Evolutionary conservation across 352 stramenopile genomes (phyloP).

Genomic region (Pythium aristosporum): DNA sequence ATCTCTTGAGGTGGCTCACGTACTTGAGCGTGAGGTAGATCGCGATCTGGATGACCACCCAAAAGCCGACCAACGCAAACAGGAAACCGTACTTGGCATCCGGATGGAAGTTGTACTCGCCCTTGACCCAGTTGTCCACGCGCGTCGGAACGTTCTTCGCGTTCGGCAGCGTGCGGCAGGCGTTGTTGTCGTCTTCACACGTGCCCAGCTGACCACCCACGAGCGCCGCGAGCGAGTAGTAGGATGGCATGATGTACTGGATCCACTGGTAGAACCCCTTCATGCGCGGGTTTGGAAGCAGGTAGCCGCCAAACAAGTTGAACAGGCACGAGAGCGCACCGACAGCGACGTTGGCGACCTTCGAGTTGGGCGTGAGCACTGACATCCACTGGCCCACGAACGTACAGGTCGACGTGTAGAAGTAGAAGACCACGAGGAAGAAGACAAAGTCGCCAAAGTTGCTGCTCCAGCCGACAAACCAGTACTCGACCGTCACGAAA

Average conservation of each 20-base stretch:
- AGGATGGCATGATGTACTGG: constrained; percentile 57
- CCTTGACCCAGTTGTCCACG: constrained; percentile 36
- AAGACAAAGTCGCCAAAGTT: constrained; percentile 65
- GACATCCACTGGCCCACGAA: constrained; percentile 78
- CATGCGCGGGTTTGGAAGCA: constrained; percentile 55
- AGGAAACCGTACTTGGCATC: constrained; percentile 50
- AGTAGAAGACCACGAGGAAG: constrained; percentile 37
- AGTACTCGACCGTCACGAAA: constrained; percentile 67
- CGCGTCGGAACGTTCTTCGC: constrained; percentile 13
- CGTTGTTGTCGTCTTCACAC: constrained; percentile 30
- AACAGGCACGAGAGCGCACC: constrained; percentile 65
- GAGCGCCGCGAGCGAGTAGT: constrained; percentile 48
- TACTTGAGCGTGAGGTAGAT: constrained; percentile 72
- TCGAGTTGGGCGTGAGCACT: constrained; percentile 64
- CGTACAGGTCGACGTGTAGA: constrained; percentile 64
- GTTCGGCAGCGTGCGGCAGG: constrained; percentile 21
- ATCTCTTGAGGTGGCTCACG: constrained; percentile 72
- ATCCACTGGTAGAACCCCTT: constrained; percentile 69
- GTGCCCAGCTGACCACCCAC: constrained; percentile 42
- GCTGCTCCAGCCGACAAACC: constrained; percentile 54
- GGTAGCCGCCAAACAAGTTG: constrained; percentile 63
- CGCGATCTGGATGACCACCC: constrained; percentile 45
- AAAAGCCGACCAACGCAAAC: constrained; percentile 48
- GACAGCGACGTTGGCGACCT: constrained; percentile 76
- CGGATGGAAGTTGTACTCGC: constrained; percentile 56